A percentile compares a stretch with the other conserved stretches of the same genome.
Conservation (phyloP, 2,329 filamentous ascomycete genomes). For the Ceratocystis variospora region DNA sequence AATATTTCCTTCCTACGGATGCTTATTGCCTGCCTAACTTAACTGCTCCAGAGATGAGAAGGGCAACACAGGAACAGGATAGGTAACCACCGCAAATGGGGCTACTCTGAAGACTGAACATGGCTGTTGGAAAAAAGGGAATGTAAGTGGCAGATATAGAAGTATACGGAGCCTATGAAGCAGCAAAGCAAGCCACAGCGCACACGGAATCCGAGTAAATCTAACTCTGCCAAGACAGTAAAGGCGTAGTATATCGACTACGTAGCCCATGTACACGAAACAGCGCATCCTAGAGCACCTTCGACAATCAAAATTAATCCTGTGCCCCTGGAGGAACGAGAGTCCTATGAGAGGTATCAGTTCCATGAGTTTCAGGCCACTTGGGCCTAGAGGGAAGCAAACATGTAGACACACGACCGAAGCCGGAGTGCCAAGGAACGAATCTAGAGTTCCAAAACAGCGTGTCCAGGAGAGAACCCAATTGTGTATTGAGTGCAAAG, state of each 20-base stretch:
- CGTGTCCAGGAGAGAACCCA: too few relatives aligned
- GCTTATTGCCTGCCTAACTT: too few relatives aligned
- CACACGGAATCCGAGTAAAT: background rate
- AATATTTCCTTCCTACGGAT: background rate
- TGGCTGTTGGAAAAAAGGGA: background rate
- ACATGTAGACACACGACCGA: too few relatives aligned
- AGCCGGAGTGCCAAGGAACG: too few relatives aligned
- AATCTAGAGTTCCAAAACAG: too few relatives aligned
- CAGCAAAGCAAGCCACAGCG: background rate
- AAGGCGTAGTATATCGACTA: background rate
- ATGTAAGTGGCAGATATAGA: background rate
- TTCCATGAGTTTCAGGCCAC: too few relatives aligned
- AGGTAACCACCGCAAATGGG: background rate
- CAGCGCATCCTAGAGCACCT: background rate
- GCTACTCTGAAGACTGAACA: background rate
- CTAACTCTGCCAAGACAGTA: background rate
- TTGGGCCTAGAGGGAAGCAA: too few relatives aligned
- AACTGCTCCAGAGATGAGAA: too few relatives aligned
- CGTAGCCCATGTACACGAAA: background rate
- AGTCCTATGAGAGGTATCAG: too few relatives aligned
- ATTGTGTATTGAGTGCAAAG: too few relatives aligned
- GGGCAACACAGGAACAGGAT: background rate
- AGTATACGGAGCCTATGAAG: background rate
- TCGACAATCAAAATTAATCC: background rate
- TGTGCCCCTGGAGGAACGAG: background rate